phyloP scores from a whole-genome alignment of 495 filamentous ascomycete species.

The Talaromyces stipitatus region DNA sequence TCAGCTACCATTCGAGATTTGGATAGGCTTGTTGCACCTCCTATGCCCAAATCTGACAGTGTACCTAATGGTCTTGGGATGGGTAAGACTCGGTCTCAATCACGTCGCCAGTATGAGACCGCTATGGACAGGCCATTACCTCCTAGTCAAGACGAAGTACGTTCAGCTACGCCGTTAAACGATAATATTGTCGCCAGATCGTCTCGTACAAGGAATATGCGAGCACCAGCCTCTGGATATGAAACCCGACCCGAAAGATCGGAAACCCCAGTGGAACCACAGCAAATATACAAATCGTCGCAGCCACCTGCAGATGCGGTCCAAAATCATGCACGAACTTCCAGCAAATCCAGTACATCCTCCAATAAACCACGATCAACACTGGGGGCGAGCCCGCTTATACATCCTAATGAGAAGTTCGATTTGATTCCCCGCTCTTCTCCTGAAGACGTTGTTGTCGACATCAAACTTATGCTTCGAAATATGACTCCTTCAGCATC shows the following conservation, averaged over 20 bases:
- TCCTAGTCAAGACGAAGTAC: conserved; percentile 15
- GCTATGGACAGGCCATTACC: conserved; percentile 18
- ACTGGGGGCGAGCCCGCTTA: conserved; percentile 31
- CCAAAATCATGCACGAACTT: conserved; percentile 18
- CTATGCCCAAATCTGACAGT: conserved; percentile 22
- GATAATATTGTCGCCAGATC: background rate
- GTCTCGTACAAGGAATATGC: background rate
- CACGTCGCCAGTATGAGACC: conserved; percentile 27
- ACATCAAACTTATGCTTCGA: conserved; percentile 34
- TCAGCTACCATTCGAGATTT: conserved; percentile 24
- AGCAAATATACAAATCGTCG: conserved; percentile 7
- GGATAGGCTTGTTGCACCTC: conserved; percentile 20
- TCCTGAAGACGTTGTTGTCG: conserved; percentile 30
- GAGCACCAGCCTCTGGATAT: background rate
- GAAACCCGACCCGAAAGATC: background rate
- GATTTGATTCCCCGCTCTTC: conserved; percentile 32
- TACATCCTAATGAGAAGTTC: conserved; percentile 29
- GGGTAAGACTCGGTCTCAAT: conserved; percentile 42
- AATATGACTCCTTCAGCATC: conserved; percentile 29
- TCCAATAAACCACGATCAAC: conserved; percentile 28
- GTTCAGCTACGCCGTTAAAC: conserved; percentile 15
- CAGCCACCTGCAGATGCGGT: background rate
- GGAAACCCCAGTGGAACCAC: conserved; percentile 3
- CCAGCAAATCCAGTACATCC: conserved; percentile 25
- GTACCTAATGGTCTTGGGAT: conserved; percentile 28